phyloP scores from a whole-genome alignment of 2,329 filamentous ascomycete species.

The Akanthomyces muscarius region DNA sequence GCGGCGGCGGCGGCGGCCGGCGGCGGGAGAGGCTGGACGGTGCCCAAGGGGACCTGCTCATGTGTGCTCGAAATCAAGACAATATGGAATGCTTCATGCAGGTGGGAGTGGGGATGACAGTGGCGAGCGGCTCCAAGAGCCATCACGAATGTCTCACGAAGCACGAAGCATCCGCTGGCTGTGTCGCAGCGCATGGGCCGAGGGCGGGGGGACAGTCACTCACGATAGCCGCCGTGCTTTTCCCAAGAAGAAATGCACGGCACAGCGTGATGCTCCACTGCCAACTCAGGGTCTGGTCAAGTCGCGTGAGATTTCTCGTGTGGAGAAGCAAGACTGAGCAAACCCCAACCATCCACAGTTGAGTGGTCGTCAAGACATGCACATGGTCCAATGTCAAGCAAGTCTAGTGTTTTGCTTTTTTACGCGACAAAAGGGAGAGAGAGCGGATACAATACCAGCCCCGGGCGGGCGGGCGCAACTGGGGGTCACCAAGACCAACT shows the following conservation, averaged over 20 bases:
- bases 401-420: background rate
- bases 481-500: background rate
- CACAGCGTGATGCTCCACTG: background rate
- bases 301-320: slow-evolving; percentile 4
- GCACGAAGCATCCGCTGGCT: background rate
- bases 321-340: background rate
- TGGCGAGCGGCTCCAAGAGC: no score
- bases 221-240: no score
- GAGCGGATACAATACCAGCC: background rate
- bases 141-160: slow-evolving; percentile 1
- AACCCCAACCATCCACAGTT: background rate
- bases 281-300: slow-evolving; percentile 7
- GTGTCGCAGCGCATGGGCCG: background rate
- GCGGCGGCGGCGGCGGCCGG: background rate
- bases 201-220: background rate
- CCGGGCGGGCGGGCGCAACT: background rate
- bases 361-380: slow-evolving; percentile 4
- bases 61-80: background rate
- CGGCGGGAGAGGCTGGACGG: background rate
- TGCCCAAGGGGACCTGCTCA: background rate
- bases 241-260: background rate
- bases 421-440: slow-evolving; percentile 3
- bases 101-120: background rate
- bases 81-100: background rate
- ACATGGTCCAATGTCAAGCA: background rate